These are phyloP conservation scores for Candida cerambycidarum DNA, from an alignment of 805 yeast genomes.

Conservation along the genomic window DNA sequence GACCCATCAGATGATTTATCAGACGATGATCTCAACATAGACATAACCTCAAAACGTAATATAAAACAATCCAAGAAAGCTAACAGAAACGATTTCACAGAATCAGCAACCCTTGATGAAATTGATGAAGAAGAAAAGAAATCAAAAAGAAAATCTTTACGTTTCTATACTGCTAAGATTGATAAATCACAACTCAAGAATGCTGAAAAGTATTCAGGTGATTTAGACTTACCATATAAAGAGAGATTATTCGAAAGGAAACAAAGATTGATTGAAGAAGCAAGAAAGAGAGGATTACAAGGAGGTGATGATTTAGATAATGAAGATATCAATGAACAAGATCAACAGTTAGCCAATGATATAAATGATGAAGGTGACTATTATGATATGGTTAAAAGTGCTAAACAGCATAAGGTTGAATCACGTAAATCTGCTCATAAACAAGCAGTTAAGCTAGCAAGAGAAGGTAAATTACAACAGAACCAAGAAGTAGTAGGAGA, in stretches of 20 bases:
- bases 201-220: slow-evolving; percentile 58
- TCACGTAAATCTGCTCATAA: slow-evolving; percentile 64
- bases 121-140: slow-evolving; percentile 86
- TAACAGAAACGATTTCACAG: slow-evolving; percentile 56
- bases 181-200: slow-evolving; percentile 76
- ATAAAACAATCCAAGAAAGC: slow-evolving; percentile 34
- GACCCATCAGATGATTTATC: slow-evolving; percentile 18
- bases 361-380: slow-evolving; percentile 56
- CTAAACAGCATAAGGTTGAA: slow-evolving; percentile 48
- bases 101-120: slow-evolving; percentile 64
- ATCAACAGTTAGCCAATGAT: slow-evolving; percentile 40
- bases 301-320: slow-evolving; percentile 52
- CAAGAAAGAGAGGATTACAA: slow-evolving; percentile 72
- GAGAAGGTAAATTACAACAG: slow-evolving; percentile 80
- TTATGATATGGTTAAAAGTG: slow-evolving; percentile 54
- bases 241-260: slow-evolving; percentile 90
- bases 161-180: slow-evolving; percentile 96
- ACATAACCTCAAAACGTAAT: slow-evolving; percentile 52
- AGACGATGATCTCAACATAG: slow-evolving; percentile 45
- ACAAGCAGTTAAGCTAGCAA: slow-evolving; percentile 73
- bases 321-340: slow-evolving; percentile 49
- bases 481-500: slow-evolving; percentile 63
- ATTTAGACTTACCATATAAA: slow-evolving; percentile 85
- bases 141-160: slow-evolving; percentile 73
- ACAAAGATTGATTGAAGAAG: slow-evolving; percentile 83